Evolutionary conservation across 1,284 basidiomycete genomes (phyloP), one percentile per base, ranked within the genome.

Genomic region (Boletus nobilissimus): DNA sequence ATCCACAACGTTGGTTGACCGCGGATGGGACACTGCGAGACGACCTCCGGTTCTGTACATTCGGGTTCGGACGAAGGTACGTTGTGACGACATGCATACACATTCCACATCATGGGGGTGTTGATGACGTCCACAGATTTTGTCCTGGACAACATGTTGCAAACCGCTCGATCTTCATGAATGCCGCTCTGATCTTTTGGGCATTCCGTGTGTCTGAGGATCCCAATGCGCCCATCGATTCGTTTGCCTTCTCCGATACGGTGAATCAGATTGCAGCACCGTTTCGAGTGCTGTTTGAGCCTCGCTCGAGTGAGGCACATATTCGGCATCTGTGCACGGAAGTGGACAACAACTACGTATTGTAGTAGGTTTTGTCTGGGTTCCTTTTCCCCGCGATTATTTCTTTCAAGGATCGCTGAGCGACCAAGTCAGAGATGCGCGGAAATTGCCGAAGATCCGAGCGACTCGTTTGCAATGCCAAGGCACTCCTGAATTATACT

Each of bases 31-130:
- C 66, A 19, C 62, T 54, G 13, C 66, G 67, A n/a, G 57, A 79
- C 2, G 77, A 70, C 38, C 40, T 76, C 54, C 77, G 68, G 46
- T 78, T 78, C 46, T 70, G 46, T 70, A 46, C 43, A 32, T 78
- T 76, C 54, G 77, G 77, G 13, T 79, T 78, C n/a, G 77, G 77
- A 29, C 62, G 73, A 40, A 65, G 77, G 77, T 78, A 40, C 10
- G 62, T 34, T 36, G 32, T n/a, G 29, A 26, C 3, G 43, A 36
- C 22, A 19, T 57, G 54, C n/a, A n/a, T 14, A 32, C 7, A 32
- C 29, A 18, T n/a, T 32, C 14, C 29, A 6, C 14, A 32, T n/a
- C 54, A 57, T 57, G n/a, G n/a, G n/a, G 29, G 18, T 57, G 2
- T 32, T 18, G 6, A 32, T 32, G 2, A 48, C 54, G 18, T 36